Conservation (phyloP, 352 stramenopile species). For the Peronosclerospora sorghi region DNA sequence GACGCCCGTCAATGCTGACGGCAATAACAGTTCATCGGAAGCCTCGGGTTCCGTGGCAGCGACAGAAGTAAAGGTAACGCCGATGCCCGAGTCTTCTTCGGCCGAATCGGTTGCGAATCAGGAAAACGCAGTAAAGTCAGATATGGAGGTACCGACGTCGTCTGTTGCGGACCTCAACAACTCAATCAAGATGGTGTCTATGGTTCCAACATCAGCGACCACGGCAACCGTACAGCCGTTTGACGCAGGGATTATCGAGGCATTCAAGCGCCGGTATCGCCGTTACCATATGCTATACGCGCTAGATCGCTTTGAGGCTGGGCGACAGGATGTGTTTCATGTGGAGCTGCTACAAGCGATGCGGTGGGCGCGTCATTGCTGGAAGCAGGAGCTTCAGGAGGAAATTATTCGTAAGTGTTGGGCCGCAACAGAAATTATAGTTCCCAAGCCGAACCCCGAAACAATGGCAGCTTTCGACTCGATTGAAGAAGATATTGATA, state of each 20-base stretch:
- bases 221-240: slow-evolving; percentile 23
- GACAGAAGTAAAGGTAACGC: slow-evolving; percentile 5
- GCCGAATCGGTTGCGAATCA: slow-evolving; percentile 2
- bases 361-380: slow-evolving; percentile 42
- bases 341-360: slow-evolving; percentile 40
- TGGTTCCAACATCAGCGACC: slow-evolving; percentile 10
- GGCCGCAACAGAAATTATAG: slow-evolving; percentile 21
- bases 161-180: slow-evolving; percentile 3
- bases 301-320: slow-evolving; percentile 40
- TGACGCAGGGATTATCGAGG: slow-evolving; percentile 29
- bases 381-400: slow-evolving; percentile 25
- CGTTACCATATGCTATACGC: slow-evolving; percentile 44
- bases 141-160: slow-evolving; percentile 1
- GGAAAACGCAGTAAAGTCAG: slow-evolving; percentile 1
- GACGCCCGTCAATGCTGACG: slow-evolving; percentile 29
- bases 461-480: slow-evolving; percentile 22
- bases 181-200: slow-evolving; percentile 5
- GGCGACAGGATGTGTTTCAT: slow-evolving; percentile 30
- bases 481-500: slow-evolving; percentile 32
- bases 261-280: slow-evolving; percentile 44
- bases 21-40: slow-evolving; percentile 16
- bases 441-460: slow-evolving; percentile 8
- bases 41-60: slow-evolving; percentile 18
- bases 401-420: slow-evolving; percentile 34
- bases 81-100: slow-evolving; percentile 8